Evolutionary conservation across 2,329 filamentous ascomycete genomes (phyloP).

Genomic region (Alternaria ventricosa): DNA sequence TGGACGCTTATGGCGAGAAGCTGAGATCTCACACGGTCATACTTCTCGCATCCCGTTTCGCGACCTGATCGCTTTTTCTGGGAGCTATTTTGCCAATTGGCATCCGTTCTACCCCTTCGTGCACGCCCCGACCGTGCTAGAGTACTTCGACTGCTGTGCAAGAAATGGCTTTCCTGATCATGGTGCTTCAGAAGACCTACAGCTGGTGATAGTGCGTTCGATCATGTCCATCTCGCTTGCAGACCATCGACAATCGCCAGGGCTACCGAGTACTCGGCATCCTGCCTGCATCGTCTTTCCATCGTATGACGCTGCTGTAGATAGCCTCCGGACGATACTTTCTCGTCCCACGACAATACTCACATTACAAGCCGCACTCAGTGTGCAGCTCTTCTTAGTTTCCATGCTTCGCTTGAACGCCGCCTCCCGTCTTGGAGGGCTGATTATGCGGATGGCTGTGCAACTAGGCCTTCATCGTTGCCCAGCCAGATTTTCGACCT

Average conservation of each 20-base stretch:
- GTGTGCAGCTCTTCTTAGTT: conserved; percentile 62
- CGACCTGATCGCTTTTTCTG: conserved; percentile 58
- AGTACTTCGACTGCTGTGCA: conserved; percentile 55
- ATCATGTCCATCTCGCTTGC: conserved; percentile 62
- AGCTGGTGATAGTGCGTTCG: conserved; percentile 56
- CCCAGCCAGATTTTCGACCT: conserved; percentile 60
- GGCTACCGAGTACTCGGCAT: conserved; percentile 34
- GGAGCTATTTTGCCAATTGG: conserved; percentile 64
- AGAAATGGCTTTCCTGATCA: conserved; percentile 39
- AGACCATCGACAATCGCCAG: conserved; percentile 56
- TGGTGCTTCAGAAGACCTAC: conserved; percentile 30
- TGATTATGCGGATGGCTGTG: conserved; percentile 63
- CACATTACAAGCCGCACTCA: conserved; percentile 57
- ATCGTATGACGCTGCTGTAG: conserved; percentile 59
- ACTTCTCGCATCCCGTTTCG: conserved; percentile 52
- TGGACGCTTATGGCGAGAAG: conserved; percentile 31
- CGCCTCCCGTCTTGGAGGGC: conserved; percentile 62
- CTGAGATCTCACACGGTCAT: conserved; percentile 37
- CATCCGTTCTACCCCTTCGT: conserved; percentile 64
- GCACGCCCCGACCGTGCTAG: conserved; percentile 60
- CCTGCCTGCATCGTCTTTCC: conserved; percentile 56
- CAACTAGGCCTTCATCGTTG: conserved; percentile 67
- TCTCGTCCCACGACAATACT: conserved; percentile 56
- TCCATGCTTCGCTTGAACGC: conserved; percentile 64
- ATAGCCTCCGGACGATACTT: conserved; percentile 57